phyloP scores from a whole-genome alignment of 2,329 filamentous ascomycete genomes.

The Endoconidiophora laricicola region DNA sequence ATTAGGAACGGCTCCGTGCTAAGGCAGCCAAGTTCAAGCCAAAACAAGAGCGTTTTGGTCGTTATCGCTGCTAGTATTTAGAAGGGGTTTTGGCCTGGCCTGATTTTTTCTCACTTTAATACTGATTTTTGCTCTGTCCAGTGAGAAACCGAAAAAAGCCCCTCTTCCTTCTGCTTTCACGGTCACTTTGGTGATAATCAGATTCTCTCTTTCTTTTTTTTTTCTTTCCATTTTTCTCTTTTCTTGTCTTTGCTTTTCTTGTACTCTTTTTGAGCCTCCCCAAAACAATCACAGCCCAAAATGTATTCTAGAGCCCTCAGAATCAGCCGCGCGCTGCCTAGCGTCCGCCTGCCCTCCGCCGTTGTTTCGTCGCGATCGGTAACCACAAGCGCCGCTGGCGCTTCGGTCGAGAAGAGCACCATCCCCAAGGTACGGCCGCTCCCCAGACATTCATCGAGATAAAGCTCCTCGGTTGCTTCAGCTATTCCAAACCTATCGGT shows the following conservation, averaged over 20 bases:
- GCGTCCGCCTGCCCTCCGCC: slow-evolving; percentile 29
- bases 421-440: slow-evolving; percentile 29
- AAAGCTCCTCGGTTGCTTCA: too few relatives aligned
- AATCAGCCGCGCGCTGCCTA: slow-evolving; percentile 43
- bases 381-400: slow-evolving; percentile 87
- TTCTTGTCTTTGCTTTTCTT: slow-evolving; percentile 6
- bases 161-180: slow-evolving; percentile 1
- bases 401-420: slow-evolving; percentile 62
- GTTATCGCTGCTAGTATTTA: not conserved
- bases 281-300: slow-evolving; percentile 15
- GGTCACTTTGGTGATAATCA: not conserved
- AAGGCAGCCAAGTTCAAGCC: not conserved
- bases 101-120: slow-evolving; percentile 2
- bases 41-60: not conserved
- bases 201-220: slow-evolving; percentile 4
- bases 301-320: slow-evolving; percentile 61
- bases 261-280: not conserved
- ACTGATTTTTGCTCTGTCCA: not conserved
- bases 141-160: not conserved
- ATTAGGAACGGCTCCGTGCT: not conserved
- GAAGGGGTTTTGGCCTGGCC: not conserved
- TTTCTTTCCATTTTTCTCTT: slow-evolving; percentile 1
- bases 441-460: not conserved
- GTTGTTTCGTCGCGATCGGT: slow-evolving; percentile 52
- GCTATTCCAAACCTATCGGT: too few relatives aligned